Evolutionary conservation across 2,329 filamentous ascomycete genomes (phyloP).

Genomic region (Venturia carpophila): DNA sequence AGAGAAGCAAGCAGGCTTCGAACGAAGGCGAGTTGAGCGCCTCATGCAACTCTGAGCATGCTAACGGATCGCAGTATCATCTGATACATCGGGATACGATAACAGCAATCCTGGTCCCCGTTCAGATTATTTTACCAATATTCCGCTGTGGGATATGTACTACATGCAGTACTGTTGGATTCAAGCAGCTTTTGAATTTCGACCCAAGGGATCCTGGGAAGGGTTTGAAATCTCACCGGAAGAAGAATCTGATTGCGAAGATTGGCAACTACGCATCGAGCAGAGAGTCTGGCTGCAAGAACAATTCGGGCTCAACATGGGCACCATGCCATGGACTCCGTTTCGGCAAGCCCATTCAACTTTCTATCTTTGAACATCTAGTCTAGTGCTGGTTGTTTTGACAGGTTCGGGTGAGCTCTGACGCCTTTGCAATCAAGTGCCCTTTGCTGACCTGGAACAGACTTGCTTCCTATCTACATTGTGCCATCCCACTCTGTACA

Average conservation of each 20-base stretch:
- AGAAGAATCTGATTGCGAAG: conserved; percentile 11
- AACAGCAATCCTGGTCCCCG: background rate
- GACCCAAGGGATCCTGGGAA: conserved; percentile 14
- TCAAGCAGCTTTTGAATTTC: conserved; percentile 4
- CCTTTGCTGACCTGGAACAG: background rate
- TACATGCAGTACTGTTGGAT: conserved; percentile 17
- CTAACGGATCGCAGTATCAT: background rate
- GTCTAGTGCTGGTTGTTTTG: background rate
- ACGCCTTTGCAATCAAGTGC: background rate
- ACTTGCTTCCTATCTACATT: background rate
- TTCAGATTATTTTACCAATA: background rate
- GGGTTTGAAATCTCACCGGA: conserved; percentile 10
- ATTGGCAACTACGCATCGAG: conserved; percentile 17
- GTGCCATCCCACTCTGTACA: background rate
- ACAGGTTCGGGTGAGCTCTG: background rate
- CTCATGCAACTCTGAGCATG: background rate
- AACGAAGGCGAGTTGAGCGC: background rate
- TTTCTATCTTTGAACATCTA: background rate
- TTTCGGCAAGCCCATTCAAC: conserved; percentile 10
- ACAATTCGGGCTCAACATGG: conserved; percentile 11
- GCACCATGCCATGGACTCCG: conserved; percentile 12
- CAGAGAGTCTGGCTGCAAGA: conserved; percentile 17
- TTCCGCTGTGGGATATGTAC: conserved; percentile 15
- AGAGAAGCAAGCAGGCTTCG: background rate
- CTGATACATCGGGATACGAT: conserved; percentile 1